Percentiles rank a stretch among this genome's conserved stretches.
These are phyloP conservation scores for Metschnikowia kunwiensis DNA, from an alignment of 805 yeast genomes.

Conservation along the genomic window DNA sequence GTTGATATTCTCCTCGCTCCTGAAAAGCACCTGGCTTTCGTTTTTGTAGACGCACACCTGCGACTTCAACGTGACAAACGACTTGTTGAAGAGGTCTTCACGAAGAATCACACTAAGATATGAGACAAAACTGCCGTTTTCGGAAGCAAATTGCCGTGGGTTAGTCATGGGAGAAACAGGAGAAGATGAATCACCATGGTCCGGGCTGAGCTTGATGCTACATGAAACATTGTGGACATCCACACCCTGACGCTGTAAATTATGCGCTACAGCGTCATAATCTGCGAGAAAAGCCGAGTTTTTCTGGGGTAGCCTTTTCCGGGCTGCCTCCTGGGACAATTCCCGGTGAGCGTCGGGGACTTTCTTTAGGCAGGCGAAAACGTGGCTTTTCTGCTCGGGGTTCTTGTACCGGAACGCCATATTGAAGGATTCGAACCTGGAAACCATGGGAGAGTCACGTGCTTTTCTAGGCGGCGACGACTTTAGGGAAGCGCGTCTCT, in stretches of 20 bases:
- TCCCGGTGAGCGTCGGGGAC: not conserved
- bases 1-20: constrained; percentile 28
- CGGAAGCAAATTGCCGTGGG: constrained; percentile 12
- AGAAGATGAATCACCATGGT: constrained; percentile 8
- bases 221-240: constrained; percentile 12
- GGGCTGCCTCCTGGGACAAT: not conserved
- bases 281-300: constrained; percentile 9
- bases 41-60: constrained; percentile 25
- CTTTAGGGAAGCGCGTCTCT: not conserved
- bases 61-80: constrained; percentile 27
- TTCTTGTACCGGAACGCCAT: constrained; percentile 14
- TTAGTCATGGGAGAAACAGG: constrained; percentile 17
- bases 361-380: constrained; percentile 10
- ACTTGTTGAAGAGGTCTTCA: not conserved
- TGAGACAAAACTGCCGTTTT: constrained; percentile 17
- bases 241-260: constrained; percentile 10
- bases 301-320: constrained; percentile 3
- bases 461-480: not conserved
- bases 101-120: constrained; percentile 9
- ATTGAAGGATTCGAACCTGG: constrained; percentile 9
- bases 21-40: constrained; percentile 19
- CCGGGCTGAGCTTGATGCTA: constrained; percentile 10
- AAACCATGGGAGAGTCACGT: not conserved
- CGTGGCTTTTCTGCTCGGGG: constrained; percentile 7
- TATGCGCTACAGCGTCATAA: constrained; percentile 5